Base-by-base conservation (phyloP, 345 rosid species). In the Sisymbrium altissimum region DNA sequence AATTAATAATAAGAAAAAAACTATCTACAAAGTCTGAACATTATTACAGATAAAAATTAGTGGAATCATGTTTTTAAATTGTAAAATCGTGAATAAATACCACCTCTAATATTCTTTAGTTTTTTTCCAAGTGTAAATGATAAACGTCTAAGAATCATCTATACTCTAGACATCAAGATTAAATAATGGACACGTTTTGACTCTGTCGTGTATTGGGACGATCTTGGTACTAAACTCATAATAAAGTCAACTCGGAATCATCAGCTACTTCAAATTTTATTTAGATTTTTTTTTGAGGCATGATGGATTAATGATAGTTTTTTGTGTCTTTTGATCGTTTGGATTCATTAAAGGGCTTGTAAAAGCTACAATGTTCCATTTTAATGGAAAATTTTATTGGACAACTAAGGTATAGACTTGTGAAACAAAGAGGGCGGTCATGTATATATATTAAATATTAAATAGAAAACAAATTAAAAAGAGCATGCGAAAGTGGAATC, bases 401-500 rank as follows among this genome's bases (percentile, higher is more conserved):
- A 30, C 27, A 40, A 44, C 15, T 15, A 15, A 32, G 62, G 19
- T 50, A 29, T 40, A 68, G 12, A 30, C 61, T 66, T 46, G 60
- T 41, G 35, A 55, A n/a, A 62, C 52, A 25, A 44, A 53, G 68
- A 75, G 55, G 74, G 19, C 40, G 79, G 79, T 75, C 50, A 52
- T 52, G 13, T 29, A 13, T 4, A 29, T 30, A n/a, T 3, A 38
- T 61, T 64, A 35, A 52, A 35, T 23, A 40, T 10, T 64, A 35
- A 52, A 35, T 23, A 40, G 11, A 33, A 62, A 45, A 58, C 0
- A 33, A 14, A 39, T 25, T 39, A 18, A 33, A 68, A 45, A 70
- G 40, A 65, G 76, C 56, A 71, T 57, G 72, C 72, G 61, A 71
- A 71, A 77, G 76, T 71, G 81, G 81, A 77, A 77, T 77, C 69